phyloP scores from a whole-genome alignment of 345 rosid genomes.

The Euphorbia tirucalli region DNA sequence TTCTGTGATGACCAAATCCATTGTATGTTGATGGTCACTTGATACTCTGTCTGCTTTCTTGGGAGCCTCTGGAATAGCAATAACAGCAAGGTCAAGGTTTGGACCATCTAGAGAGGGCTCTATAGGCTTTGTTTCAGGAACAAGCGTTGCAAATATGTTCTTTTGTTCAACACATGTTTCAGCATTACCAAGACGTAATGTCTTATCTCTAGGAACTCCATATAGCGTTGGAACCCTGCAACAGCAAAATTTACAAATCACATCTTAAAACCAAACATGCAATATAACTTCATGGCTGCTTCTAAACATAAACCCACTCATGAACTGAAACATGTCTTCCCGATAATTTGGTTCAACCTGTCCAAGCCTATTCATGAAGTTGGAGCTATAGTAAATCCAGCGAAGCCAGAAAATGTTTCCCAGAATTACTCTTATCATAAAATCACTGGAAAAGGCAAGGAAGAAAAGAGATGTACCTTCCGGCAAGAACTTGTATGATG shows the following conservation, averaged over 20 bases:
- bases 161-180: constrained; percentile 61
- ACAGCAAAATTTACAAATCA: constrained; percentile 15
- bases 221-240: constrained; percentile 78
- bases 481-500: constrained; percentile 77
- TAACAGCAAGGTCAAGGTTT: constrained; percentile 29
- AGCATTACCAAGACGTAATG: constrained; percentile 45
- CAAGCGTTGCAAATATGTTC: constrained; percentile 45
- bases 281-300: neutral
- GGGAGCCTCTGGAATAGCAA: constrained; percentile 39
- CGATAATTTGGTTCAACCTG: neutral
- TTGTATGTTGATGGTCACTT: constrained; percentile 9
- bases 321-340: neutral
- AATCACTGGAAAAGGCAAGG: neutral
- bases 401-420: neutral
- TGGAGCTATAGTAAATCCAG: neutral
- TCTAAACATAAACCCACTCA: neutral
- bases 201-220: constrained; percentile 78
- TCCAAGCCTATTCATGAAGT: neutral
- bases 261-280: neutral
- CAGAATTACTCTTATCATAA: no score
- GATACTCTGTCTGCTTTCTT: constrained; percentile 22
- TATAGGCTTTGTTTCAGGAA: constrained; percentile 37
- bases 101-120: constrained; percentile 41
- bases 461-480: constrained; percentile 52
- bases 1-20: constrained; percentile 20